These are phyloP conservation scores for Russula abietina DNA, from an alignment of 768 basidiomycete species.

Conservation along the genomic window DNA sequence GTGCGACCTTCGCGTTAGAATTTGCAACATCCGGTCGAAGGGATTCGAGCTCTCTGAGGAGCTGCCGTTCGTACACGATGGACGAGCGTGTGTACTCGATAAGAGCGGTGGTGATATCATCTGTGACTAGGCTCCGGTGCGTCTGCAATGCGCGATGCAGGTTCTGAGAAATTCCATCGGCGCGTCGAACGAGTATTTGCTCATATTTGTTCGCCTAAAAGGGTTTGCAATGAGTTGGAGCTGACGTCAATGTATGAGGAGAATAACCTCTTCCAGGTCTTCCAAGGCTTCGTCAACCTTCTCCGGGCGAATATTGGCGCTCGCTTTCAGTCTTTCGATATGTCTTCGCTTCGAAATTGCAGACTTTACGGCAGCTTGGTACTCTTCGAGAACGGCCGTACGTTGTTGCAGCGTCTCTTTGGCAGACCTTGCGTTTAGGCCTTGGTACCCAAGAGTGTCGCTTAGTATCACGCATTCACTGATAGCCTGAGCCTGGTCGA, in stretches of 20 bases:
- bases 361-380: slow-evolving; percentile 86
- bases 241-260: not conserved
- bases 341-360: slow-evolving; percentile 89
- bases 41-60: slow-evolving; percentile 81
- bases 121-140: slow-evolving; percentile 82
- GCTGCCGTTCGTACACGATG: slow-evolving; percentile 86
- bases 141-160: slow-evolving; percentile 79
- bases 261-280: slow-evolving; percentile 81
- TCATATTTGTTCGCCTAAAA: slow-evolving; percentile 86
- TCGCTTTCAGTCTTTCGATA: slow-evolving; percentile 83
- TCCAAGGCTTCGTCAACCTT: slow-evolving; percentile 87
- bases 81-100: slow-evolving; percentile 91
- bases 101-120: slow-evolving; percentile 84
- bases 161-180: slow-evolving; percentile 90
- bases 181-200: slow-evolving; percentile 73
- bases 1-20: slow-evolving; percentile 55
- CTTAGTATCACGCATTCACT: slow-evolving; percentile 94
- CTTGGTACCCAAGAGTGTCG: slow-evolving; percentile 95
- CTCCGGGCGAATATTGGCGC: slow-evolving; percentile 77
- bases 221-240: slow-evolving; percentile 17
- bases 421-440: slow-evolving; percentile 92
- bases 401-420: slow-evolving; percentile 91
- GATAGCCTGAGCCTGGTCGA: slow-evolving; percentile 86
- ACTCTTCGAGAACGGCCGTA: slow-evolving; percentile 87
- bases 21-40: slow-evolving; percentile 68